Percentiles rank a stretch among this genome's conserved stretches.
These are phyloP conservation scores for Pyrenophora tritici-repentis DNA, from an alignment of 2,329 filamentous ascomycete genomes.

Conservation along the genomic window DNA sequence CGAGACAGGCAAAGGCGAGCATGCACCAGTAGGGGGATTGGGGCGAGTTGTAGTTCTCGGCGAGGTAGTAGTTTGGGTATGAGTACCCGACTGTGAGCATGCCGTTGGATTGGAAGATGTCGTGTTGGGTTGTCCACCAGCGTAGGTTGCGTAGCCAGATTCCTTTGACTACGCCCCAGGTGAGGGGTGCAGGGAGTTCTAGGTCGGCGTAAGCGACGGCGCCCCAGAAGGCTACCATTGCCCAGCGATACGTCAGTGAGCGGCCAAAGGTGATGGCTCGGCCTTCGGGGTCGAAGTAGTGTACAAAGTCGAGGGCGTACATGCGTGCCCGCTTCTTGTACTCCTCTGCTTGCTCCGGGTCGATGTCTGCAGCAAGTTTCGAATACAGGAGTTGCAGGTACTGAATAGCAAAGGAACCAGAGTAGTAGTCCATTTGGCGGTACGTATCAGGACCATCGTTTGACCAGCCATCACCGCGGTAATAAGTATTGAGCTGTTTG, in stretches of 20 bases:
- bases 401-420: slow-evolving; percentile 80
- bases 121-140: slow-evolving; percentile 77
- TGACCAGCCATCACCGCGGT: slow-evolving; percentile 81
- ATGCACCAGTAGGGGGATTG: slow-evolving; percentile 78
- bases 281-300: slow-evolving; percentile 76
- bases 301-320: slow-evolving; percentile 71
- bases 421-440: slow-evolving; percentile 86
- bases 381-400: slow-evolving; percentile 78
- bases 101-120: slow-evolving; percentile 76
- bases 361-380: slow-evolving; percentile 68
- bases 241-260: slow-evolving; percentile 80
- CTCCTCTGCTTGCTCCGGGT: slow-evolving; percentile 68
- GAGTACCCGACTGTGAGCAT: slow-evolving; percentile 77
- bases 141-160: slow-evolving; percentile 73
- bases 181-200: slow-evolving; percentile 71
- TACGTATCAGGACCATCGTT: slow-evolving; percentile 80
- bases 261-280: slow-evolving; percentile 77
- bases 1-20: slow-evolving; percentile 75
- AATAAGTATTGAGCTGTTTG: slow-evolving; percentile 78
- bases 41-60: slow-evolving; percentile 83
- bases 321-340: slow-evolving; percentile 70
- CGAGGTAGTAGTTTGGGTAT: slow-evolving; percentile 80
- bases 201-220: slow-evolving; percentile 76
- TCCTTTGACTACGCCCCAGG: slow-evolving; percentile 80
- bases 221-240: slow-evolving; percentile 84